Conservation (phyloP, 495 filamentous ascomycete genomes). For the Trypethelium eluteriae region DNA sequence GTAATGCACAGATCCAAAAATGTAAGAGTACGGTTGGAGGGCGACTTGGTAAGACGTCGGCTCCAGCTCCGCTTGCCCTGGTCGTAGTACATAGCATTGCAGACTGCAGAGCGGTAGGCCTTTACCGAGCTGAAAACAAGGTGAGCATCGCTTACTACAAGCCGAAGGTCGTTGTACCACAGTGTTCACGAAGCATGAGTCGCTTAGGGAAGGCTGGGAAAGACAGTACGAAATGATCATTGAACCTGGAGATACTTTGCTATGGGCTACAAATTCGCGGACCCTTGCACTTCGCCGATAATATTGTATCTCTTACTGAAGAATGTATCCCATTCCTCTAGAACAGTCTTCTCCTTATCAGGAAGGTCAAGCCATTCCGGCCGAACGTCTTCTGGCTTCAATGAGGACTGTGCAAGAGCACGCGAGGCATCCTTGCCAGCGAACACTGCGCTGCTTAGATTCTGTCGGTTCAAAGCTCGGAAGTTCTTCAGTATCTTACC, state of each 20-base stretch:
- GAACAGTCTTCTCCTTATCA: conserved; percentile 77
- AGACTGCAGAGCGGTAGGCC: not conserved
- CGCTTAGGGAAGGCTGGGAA: not conserved
- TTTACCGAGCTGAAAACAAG: not conserved
- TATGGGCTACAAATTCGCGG: conserved; percentile 37
- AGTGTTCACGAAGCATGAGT: not conserved
- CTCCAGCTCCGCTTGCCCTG: not conserved
- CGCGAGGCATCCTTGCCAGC: conserved; percentile 90
- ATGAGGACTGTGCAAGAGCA: conserved; percentile 75
- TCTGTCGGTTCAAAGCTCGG: not conserved
- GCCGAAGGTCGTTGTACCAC: not conserved
- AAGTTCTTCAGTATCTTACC: conserved; percentile 46
- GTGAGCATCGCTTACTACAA: not conserved
- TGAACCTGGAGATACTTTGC: too few relatives aligned
- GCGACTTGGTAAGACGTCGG: not conserved
- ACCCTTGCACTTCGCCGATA: conserved; percentile 66
- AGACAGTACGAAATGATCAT: not conserved
- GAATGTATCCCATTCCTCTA: conserved; percentile 90
- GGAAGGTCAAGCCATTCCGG: conserved; percentile 77
- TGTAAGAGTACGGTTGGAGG: not conserved
- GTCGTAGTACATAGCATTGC: not conserved
- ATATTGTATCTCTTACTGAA: conserved; percentile 95
- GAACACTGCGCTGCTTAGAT: conserved; percentile 56
- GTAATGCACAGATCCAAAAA: not conserved
- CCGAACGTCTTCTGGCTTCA: conserved; percentile 74